These are phyloP conservation scores for Phlebiopsis gigantea DNA, from an alignment of 768 basidiomycete species.

Conservation along the genomic window DNA sequence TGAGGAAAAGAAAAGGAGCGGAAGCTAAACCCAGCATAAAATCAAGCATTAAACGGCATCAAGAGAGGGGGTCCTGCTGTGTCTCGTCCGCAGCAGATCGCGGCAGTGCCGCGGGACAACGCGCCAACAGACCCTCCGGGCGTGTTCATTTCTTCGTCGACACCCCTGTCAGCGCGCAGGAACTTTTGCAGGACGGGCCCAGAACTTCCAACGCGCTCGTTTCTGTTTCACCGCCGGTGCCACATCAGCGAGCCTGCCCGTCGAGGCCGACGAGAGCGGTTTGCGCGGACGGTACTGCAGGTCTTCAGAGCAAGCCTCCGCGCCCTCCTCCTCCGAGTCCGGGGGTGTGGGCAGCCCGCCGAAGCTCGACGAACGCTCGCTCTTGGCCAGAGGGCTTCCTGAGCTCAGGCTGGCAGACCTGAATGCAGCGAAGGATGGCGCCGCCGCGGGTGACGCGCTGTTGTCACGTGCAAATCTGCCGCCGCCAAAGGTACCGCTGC, in stretches of 20 bases:
- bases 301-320: slow-evolving; percentile 1
- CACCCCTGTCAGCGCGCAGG: neutral
- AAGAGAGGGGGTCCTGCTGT: neutral
- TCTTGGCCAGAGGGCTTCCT: slow-evolving; percentile 8
- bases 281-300: neutral
- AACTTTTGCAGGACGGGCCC: neutral
- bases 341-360: slow-evolving; percentile 25
- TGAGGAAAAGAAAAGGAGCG: neutral
- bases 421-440: neutral
- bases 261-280: neutral
- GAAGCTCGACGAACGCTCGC: neutral
- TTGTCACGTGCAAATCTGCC: neutral
- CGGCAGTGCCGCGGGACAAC: too few relatives aligned
- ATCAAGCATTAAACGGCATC: neutral
- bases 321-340: slow-evolving; percentile 25
- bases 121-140: too few relatives aligned
- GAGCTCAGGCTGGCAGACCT: neutral
- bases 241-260: neutral
- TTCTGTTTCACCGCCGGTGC: neutral
- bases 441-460: neutral
- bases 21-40: neutral
- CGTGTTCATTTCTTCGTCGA: neutral
- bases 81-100: too few relatives aligned
- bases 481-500: neutral
- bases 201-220: slow-evolving; percentile 14